Base-by-base conservation (phyloP, 1,139 yeast genomes). In the Debaryomyces nepalensis region DNA sequence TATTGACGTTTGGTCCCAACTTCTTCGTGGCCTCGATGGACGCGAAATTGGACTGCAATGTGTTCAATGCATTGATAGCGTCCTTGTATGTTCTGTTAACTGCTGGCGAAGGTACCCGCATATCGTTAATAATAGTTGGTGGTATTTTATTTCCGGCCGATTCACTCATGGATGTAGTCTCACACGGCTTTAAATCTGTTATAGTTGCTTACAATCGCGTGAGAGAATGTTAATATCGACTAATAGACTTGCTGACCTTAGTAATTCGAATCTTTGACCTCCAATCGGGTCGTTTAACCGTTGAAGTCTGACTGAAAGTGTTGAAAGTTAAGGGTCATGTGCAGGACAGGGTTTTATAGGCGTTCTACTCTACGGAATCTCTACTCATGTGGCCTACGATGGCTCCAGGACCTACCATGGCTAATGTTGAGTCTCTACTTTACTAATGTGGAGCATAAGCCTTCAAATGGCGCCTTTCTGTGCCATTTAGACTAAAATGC, bases 1-100 rank as follows among this genome's bases (percentile, higher is more conserved):
- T 77, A 50, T 85, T 79, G 26, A 67, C 63, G 39, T 74, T 76
- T 29, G 74, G 71, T 1, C 95, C 96, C 5, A 87, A 71, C 53
- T 82, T 79, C 48, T 88, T 77, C 43, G 82, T 77, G 4, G 95
- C 95, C 63, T 90, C 95, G 39, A 95, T 81, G 10, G 91, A 81
- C 22, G 96, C 93, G 62, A 85, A 89, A 61, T 93, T 95, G 26
- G 97, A 87, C 61, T 95, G 99, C 33, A 91, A 71, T 8, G 90
- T 78, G 66, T 95, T 95, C 54, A 95, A 74, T 7, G 95, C 89
- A 44, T 75, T 75, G 41, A 95, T 81, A 2, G 99, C 99, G 64
- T 87, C 95, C 58, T 79, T 73, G 48, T 73, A 74, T 12, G 69
- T 65, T 52, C 75, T 53, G 15, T 12, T 24, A 4, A 22, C 22